A percentile compares a stretch with the other conserved stretches of the same genome.
Evolutionary conservation across 352 stramenopile genomes (phyloP).

Genomic region (Phytophthora macrochlamydospora): DNA sequence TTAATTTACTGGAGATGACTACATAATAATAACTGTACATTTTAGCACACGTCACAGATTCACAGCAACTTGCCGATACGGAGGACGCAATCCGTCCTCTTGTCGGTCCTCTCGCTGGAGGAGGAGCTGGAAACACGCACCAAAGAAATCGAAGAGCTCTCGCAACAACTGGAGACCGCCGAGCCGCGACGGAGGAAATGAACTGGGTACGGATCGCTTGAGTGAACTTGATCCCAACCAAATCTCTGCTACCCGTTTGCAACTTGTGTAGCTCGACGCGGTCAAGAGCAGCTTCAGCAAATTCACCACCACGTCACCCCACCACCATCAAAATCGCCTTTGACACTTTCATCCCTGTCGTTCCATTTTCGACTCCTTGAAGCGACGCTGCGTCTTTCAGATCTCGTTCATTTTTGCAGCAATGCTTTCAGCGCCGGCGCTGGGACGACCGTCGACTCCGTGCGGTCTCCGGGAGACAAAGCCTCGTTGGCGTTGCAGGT

Average conservation of each 20-base stretch:
- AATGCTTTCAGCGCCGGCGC: slow-evolving; percentile 14
- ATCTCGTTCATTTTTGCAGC: slow-evolving; percentile 6
- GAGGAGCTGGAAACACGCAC: slow-evolving; percentile 15
- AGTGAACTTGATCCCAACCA: not conserved
- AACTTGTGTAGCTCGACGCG: slow-evolving; percentile 3
- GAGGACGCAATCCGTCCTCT: too few relatives aligned
- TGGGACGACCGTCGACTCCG: slow-evolving; percentile 22
- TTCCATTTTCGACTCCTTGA: not conserved
- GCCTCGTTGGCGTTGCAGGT: slow-evolving; percentile 61
- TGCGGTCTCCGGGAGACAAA: slow-evolving; percentile 20
- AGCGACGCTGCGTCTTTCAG: slow-evolving; percentile 7
- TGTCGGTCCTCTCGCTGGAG: slow-evolving; percentile 16
- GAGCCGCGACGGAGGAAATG: slow-evolving; percentile 11
- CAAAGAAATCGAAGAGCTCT: slow-evolving; percentile 17
- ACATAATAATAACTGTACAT: too few relatives aligned
- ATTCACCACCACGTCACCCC: not conserved
- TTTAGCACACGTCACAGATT: too few relatives aligned
- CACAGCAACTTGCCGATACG: too few relatives aligned
- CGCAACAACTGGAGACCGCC: slow-evolving; percentile 10
- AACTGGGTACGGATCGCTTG: slow-evolving; percentile 14
- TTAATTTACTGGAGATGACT: too few relatives aligned
- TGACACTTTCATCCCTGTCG: not conserved
- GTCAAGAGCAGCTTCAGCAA: not conserved
- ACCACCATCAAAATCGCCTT: not conserved
- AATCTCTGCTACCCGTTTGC: not conserved